These are phyloP conservation scores for Talaromyces rugulosus DNA, from an alignment of 2,329 filamentous ascomycete genomes.

Conservation along the genomic window DNA sequence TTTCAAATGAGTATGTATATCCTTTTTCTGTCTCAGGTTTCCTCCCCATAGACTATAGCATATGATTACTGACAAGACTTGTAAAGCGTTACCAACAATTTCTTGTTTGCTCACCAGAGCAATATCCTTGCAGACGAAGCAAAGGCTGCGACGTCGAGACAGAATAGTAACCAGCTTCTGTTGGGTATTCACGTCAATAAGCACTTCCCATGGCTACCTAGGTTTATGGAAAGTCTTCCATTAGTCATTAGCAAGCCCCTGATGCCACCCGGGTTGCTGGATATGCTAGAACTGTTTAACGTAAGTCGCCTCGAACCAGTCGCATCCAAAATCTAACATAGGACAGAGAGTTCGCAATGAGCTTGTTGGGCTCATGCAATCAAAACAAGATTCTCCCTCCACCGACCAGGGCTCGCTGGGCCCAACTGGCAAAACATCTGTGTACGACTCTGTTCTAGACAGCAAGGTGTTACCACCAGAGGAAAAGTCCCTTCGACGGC, in stretches of 20 bases:
- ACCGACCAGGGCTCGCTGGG: background rate
- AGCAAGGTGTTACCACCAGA: slow-evolving; percentile 18
- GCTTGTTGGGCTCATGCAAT: slow-evolving; percentile 15
- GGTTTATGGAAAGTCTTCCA: slow-evolving; percentile 22
- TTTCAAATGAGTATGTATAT: slow-evolving; percentile 23
- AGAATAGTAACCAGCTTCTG: slow-evolving; percentile 25
- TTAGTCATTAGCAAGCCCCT: slow-evolving; percentile 16
- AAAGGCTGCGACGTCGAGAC: slow-evolving; percentile 21
- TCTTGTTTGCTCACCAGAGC: slow-evolving; percentile 25
- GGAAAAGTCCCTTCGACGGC: slow-evolving; percentile 25
- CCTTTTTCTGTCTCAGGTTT: background rate
- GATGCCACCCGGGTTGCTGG: slow-evolving; percentile 22
- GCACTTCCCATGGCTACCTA: slow-evolving; percentile 26
- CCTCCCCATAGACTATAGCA: background rate
- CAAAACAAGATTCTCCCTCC: slow-evolving; percentile 7
- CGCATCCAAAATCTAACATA: background rate
- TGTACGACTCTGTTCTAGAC: slow-evolving; percentile 25
- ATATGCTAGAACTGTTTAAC: slow-evolving; percentile 19
- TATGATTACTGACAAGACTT: background rate
- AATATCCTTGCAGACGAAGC: slow-evolving; percentile 20
- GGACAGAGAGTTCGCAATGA: slow-evolving; percentile 21
- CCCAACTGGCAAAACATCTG: slow-evolving; percentile 19
- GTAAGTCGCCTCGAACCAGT: slow-evolving; percentile 2
- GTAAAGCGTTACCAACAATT: slow-evolving; percentile 25
- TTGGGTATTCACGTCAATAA: slow-evolving; percentile 27